Evolutionary conservation across 352 stramenopile species (phyloP).

Genomic region (Pythium apleroticum): DNA sequence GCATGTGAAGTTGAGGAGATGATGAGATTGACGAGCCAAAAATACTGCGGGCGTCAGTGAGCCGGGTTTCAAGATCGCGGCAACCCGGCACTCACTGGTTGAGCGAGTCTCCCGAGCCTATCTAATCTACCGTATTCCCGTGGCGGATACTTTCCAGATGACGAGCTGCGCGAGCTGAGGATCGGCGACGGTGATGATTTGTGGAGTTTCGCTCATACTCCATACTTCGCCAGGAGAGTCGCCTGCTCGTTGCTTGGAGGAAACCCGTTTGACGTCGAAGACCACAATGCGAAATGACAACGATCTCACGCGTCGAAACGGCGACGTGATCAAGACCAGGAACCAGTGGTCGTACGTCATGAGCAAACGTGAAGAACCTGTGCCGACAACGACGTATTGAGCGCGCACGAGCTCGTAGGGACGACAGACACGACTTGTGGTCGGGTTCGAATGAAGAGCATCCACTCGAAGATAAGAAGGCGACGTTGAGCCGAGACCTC

Average conservation of each 20-base stretch:
- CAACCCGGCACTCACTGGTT: too few relatives aligned
- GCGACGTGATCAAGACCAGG: neutral
- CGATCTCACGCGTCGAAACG: neutral
- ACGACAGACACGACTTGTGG: neutral
- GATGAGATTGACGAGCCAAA: too few relatives aligned
- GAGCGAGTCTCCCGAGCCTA: too few relatives aligned
- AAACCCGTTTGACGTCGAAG: neutral
- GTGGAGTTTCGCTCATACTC: neutral
- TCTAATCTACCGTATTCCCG: too few relatives aligned
- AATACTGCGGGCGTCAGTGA: too few relatives aligned
- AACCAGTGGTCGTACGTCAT: constrained; percentile 1
- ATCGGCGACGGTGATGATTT: neutral
- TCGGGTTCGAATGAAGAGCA: neutral
- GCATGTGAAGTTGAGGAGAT: too few relatives aligned
- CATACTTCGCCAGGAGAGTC: neutral
- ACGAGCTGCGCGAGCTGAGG: neutral
- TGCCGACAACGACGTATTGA: neutral
- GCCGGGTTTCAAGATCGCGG: too few relatives aligned
- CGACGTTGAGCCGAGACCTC: neutral
- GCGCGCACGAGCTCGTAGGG: constrained; percentile 8
- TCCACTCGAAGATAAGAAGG: neutral
- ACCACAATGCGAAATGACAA: neutral
- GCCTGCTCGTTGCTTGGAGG: neutral
- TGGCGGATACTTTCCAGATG: neutral
- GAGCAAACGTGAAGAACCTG: neutral